Evolutionary conservation across 2,329 filamentous ascomycete genomes (phyloP).

Genomic region (Pestalotiopsis sp.): DNA sequence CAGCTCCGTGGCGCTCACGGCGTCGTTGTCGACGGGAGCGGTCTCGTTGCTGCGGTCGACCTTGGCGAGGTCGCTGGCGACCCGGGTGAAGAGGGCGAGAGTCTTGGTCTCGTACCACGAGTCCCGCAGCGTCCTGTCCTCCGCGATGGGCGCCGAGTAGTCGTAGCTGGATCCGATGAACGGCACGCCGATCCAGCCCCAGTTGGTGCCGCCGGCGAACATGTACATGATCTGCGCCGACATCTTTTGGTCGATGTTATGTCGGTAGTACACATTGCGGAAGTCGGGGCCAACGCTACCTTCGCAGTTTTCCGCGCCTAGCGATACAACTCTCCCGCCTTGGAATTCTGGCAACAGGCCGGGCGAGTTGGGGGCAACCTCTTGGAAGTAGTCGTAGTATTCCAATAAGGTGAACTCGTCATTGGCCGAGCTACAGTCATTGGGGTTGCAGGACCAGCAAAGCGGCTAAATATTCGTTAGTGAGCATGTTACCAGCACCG

Average conservation of each 20-base stretch:
- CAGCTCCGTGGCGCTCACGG: neutral
- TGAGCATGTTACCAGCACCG: neutral
- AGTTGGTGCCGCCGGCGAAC: constrained; percentile 76
- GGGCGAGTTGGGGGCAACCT: neutral
- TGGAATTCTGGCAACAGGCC: neutral
- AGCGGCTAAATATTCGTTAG: neutral
- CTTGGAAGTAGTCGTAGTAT: neutral
- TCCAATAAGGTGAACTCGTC: neutral
- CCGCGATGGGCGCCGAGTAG: constrained; percentile 62
- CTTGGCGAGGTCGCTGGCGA: neutral
- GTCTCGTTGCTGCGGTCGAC: neutral
- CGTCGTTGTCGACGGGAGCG: neutral
- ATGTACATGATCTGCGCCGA: neutral
- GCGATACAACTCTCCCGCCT: neutral
- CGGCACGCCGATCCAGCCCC: constrained; percentile 75
- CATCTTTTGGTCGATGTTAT: neutral
- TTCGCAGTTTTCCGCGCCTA: neutral
- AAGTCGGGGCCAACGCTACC: neutral
- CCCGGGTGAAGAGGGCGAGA: neutral
- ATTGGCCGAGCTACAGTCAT: neutral
- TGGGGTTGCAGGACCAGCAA: neutral
- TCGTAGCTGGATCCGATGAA: constrained; percentile 64
- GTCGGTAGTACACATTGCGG: neutral
- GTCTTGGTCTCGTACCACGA: constrained; percentile 78
- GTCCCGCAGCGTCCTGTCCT: constrained; percentile 69